Evolutionary conservation across 108 stramenopile genomes (phyloP), one percentile per base, ranked within the genome.

Genomic region (Cyclostephanos tholiformis): DNA sequence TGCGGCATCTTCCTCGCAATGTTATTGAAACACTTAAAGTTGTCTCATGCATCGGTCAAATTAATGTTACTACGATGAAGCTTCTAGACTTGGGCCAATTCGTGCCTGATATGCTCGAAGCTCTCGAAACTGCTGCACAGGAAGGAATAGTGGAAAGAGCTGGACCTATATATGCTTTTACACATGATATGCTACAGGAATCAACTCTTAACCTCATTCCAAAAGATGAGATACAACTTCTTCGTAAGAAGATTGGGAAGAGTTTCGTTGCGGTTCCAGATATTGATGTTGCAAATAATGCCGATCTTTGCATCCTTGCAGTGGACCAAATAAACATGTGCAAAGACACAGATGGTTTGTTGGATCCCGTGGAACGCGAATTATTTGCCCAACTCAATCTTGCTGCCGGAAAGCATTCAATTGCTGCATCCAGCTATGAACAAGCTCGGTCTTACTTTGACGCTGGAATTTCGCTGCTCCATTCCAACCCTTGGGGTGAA

Each of bases 131-230:
- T 1, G 68, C 58, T 16, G 25, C 26, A 10, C 6, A 60, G 22
- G 57, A 69, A 38, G 68, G 68, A 39, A 36, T 69, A 1, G 49
- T 69, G 11, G 68, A 69, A 60, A 69, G 57, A 29, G 68, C 58
- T 29, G 68, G 68, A 9, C 57, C 57, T 9, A 58, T 60, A 4
- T 69, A 25, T 60, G 68, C 68, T 23, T 69, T 69, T 43, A 38
- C 68, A 5, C 68, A 69, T 20, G 55, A 69, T 57, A 29, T 36
- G 23, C 22, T 69, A 38, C 53, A 58, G 36, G 23, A 56, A 26
- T 46, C 68, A 23, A 41, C 46, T 39, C 57, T 58, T 10, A 69
- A 69, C 23, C 53, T 57, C 19, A 69, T 69, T n/a, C 55, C 68
- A 14, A 6, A n/a, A 20, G 22, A 27, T 25, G 36, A 35, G 9